Base-by-base conservation (phyloP, 768 basidiomycete genomes). In the Lactifluus piperatus region DNA sequence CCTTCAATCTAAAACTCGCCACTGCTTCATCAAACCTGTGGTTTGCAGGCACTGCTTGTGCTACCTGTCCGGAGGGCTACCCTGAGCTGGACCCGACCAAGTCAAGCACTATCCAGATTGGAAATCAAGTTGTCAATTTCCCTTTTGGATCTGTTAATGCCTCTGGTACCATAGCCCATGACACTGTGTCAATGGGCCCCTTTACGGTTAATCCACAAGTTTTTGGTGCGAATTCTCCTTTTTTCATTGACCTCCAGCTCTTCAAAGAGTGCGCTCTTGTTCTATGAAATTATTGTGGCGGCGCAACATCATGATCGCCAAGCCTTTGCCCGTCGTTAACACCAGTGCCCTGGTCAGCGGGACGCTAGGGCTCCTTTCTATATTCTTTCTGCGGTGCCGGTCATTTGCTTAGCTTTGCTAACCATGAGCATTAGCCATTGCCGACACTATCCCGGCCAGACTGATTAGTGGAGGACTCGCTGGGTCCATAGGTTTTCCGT, bases 11-110 rank as follows among this genome's bases (percentile, higher is more conserved):
- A 55, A 82, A 97, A 54, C 80, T 97, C 34, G 95, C 97, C 71
- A 97, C 95, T 0, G 93, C 93, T 14, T 91, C 88, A 0, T 83
- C 83, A 22, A 95, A 97, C 71, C 75, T 97, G 5, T 99, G 94
- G 94, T 78, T 99, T 7, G 84, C 86, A 0, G 76, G 77, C 16
- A 69, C 72, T 0, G 49, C 66, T 62, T 92, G 81, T 66, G 22
- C 5, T 13, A 62, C 58, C 54, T 89, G 86, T 63, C 56, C 62
- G 13, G 3, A 56, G 0, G 54, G 54, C 20, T 73, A 77, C 0
- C 79, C 82, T 0, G 34, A 75, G 41, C 86, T 81, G 65, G 68
- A 81, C 54, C 32, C 75, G 0, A 30, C 73, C 3, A 62, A 67
- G 36, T 85, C 84, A 0, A 71, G 74, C 0, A 64, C 78, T 9